Percentiles rank a stretch among this genome's conserved stretches.
phyloP scores from a whole-genome alignment of 495 filamentous ascomycete species.

The Tuber aestivum region DNA sequence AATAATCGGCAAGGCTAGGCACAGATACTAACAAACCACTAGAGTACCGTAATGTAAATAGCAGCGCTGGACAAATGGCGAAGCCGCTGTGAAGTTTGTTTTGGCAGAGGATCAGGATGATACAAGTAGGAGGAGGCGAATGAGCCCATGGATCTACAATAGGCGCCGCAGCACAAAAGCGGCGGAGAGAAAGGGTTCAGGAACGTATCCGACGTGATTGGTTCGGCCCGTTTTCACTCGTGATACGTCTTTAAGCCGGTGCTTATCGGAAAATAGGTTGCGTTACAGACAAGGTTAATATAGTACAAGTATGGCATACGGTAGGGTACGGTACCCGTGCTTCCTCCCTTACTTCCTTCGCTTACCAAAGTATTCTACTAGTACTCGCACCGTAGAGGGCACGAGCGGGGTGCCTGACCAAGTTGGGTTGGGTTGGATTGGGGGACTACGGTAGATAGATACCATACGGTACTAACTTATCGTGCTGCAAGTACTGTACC shows the following conservation, averaged over 20 bases:
- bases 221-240: constrained; percentile 1
- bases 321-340: neutral
- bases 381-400: too few species aligned
- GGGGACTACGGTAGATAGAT: neutral
- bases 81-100: neutral
- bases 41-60: neutral
- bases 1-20: neutral
- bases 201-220: constrained; percentile 2
- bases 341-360: too few species aligned
- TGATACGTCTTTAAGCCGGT: neutral
- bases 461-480: too few species aligned
- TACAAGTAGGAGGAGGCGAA: neutral
- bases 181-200: neutral
- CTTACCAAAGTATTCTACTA: too few species aligned
- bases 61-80: neutral
- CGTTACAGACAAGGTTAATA: neutral
- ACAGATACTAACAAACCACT: neutral
- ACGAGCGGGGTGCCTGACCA: neutral
- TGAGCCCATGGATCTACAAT: neutral
- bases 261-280: constrained; percentile 1
- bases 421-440: neutral
- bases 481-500: neutral
- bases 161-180: constrained; percentile 6
- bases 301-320: neutral
- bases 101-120: neutral